Percentiles rank a stretch among this genome's conserved stretches.
Evolutionary conservation across 768 basidiomycete species (phyloP).

Genomic region (Pulveroboletus sp.): DNA sequence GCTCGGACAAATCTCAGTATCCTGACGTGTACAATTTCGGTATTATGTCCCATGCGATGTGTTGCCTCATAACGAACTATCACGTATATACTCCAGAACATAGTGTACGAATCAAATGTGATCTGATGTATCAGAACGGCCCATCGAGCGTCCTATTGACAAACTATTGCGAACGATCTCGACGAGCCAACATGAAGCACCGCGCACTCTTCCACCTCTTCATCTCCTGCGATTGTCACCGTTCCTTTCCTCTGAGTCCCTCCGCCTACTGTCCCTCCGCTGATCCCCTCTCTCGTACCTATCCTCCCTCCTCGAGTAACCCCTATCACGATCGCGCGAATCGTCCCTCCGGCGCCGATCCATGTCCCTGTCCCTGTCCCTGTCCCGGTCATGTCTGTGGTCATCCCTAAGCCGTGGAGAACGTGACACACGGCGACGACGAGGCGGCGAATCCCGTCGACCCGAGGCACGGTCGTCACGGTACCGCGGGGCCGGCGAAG

Average conservation of each 20-base stretch:
- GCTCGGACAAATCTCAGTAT: neutral
- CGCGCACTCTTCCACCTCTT: neutral
- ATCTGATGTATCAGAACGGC: neutral
- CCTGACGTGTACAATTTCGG: neutral
- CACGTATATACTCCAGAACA: neutral
- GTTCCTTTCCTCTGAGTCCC: constrained; percentile 22
- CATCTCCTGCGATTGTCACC: constrained; percentile 20
- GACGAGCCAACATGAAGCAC: neutral
- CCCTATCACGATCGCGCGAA: constrained; percentile 21
- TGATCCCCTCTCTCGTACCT: constrained; percentile 20
- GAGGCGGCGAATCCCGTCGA: constrained; percentile 24
- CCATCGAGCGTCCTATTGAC: neutral
- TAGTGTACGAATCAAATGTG: neutral
- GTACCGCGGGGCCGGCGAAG: constrained; percentile 26
- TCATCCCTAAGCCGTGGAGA: constrained; percentile 22
- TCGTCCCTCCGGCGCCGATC: constrained; percentile 26
- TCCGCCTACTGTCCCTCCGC: constrained; percentile 19
- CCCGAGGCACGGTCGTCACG: constrained; percentile 19
- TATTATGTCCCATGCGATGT: constrained; percentile 5
- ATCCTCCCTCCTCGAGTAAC: constrained; percentile 17
- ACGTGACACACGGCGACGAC: constrained; percentile 18
- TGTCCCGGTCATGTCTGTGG: constrained; percentile 15
- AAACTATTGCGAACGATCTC: too few species aligned
- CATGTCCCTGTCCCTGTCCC: constrained; percentile 23
- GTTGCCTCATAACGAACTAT: neutral